A percentile compares a stretch with the other conserved stretches of the same genome.
Evolutionary conservation across 345 rosid species (phyloP).

Genomic region (Syzygium oleosum): DNA sequence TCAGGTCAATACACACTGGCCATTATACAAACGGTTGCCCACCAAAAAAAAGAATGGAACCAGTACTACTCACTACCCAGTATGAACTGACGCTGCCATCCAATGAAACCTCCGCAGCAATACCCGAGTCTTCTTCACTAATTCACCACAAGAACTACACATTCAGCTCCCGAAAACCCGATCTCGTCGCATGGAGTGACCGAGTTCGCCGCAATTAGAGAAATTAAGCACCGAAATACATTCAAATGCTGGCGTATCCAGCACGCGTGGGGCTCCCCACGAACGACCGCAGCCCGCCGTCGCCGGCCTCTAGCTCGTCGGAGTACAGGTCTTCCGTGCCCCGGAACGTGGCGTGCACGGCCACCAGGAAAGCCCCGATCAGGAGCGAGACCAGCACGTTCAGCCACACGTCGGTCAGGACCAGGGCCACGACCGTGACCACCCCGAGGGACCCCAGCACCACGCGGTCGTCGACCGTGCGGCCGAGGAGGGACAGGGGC

Average conservation of each 20-base stretch:
- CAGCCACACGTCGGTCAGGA: conserved; percentile 49
- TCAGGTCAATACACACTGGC: background rate
- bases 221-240: background rate
- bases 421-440: conserved; percentile 36
- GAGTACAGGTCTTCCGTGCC: conserved; percentile 44
- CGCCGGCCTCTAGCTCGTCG: conserved; percentile 27
- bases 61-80: background rate
- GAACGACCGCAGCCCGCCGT: conserved; percentile 33
- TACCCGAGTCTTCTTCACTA: background rate
- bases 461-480: conserved; percentile 43
- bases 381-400: conserved; percentile 49
- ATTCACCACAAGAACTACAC: background rate
- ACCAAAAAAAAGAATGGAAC: background rate
- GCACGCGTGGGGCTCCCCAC: conserved; percentile 37
- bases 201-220: background rate
- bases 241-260: conserved; percentile 31
- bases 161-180: background rate
- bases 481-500: conserved; percentile 25
- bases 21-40: background rate
- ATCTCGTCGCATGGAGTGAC: background rate
- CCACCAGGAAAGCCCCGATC: conserved; percentile 30
- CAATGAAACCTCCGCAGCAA: background rate
- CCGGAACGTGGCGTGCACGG: conserved; percentile 40
- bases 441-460: conserved; percentile 32
- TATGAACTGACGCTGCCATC: background rate